phyloP scores from a whole-genome alignment of 345 rosid genomes.

The Salix caprea region DNA sequence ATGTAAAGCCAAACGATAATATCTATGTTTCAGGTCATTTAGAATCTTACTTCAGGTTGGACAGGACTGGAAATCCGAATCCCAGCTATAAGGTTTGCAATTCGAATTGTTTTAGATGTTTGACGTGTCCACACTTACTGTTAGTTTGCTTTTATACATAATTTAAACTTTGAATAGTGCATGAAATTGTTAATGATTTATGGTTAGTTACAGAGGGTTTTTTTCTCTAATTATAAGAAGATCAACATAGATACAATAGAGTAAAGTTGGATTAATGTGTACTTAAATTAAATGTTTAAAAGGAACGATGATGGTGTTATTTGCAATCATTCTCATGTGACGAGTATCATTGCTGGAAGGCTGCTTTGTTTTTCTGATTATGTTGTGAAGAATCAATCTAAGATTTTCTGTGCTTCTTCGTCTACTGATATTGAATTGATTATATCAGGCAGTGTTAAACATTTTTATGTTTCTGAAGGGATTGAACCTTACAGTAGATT shows the following conservation, averaged over 20 bases:
- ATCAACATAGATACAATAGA: no score
- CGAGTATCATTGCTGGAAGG: not conserved
- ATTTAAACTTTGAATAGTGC: not conserved
- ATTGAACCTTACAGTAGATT: not conserved
- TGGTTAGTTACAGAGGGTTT: not conserved
- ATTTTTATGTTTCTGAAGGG: not conserved
- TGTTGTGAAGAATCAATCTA: not conserved
- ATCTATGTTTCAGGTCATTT: constrained; percentile 60
- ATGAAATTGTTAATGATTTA: not conserved
- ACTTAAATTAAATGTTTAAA: not conserved
- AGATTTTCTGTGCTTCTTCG: not conserved
- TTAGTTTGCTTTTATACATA: not conserved
- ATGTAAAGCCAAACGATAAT: constrained; percentile 54
- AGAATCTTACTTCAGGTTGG: constrained; percentile 22
- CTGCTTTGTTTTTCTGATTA: not conserved
- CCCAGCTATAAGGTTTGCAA: constrained; percentile 42
- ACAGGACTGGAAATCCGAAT: constrained; percentile 19
- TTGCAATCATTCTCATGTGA: not conserved
- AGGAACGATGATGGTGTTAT: not conserved
- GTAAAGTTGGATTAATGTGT: not conserved
- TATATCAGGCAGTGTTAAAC: not conserved
- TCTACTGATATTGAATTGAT: not conserved
- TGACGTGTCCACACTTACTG: no score
- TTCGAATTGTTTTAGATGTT: not conserved
- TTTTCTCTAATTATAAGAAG: no score